phyloP scores from a whole-genome alignment of 2,329 filamentous ascomycete genomes.

The Lojkania enalia region DNA sequence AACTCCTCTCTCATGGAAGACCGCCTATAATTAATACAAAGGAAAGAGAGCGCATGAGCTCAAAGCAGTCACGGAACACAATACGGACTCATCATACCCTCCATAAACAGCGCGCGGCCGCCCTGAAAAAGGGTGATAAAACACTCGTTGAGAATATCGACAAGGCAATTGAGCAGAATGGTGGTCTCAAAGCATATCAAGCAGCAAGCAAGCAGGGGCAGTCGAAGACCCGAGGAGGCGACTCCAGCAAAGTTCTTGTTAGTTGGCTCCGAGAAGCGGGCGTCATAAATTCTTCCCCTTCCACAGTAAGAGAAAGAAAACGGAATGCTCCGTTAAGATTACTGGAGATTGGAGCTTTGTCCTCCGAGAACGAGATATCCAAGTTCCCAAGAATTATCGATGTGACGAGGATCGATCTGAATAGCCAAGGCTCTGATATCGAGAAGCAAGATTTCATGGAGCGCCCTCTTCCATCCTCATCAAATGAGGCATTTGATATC shows the following conservation, averaged over 20 bases:
- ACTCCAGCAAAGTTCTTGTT: constrained; percentile 62
- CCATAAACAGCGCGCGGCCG: constrained; percentile 59
- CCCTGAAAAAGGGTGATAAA: constrained; percentile 49
- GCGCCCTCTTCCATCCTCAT: constrained; percentile 68
- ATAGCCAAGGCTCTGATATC: constrained; percentile 82
- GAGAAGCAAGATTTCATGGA: constrained; percentile 93
- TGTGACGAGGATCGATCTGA: constrained; percentile 83
- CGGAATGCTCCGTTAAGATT: constrained; percentile 56
- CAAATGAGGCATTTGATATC: constrained; percentile 75
- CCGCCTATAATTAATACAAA: constrained; percentile 35
- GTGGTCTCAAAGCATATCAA: constrained; percentile 64
- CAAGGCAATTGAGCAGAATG: constrained; percentile 57
- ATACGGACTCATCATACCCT: constrained; percentile 64
- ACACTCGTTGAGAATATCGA: constrained; percentile 49
- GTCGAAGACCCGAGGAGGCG: constrained; percentile 63
- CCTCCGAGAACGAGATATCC: constrained; percentile 82
- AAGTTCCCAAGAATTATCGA: constrained; percentile 66
- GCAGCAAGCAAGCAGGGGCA: constrained; percentile 66
- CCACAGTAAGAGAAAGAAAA: background rate
- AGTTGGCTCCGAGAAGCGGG: constrained; percentile 56
- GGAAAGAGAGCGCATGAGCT: constrained; percentile 51
- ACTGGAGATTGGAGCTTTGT: constrained; percentile 88
- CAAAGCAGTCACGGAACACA: constrained; percentile 60
- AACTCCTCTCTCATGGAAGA: constrained; percentile 38
- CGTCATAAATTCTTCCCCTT: constrained; percentile 17